These are phyloP conservation scores for Ascochyta clinopodiicola DNA, from an alignment of 2,329 filamentous ascomycete species.

Conservation along the genomic window DNA sequence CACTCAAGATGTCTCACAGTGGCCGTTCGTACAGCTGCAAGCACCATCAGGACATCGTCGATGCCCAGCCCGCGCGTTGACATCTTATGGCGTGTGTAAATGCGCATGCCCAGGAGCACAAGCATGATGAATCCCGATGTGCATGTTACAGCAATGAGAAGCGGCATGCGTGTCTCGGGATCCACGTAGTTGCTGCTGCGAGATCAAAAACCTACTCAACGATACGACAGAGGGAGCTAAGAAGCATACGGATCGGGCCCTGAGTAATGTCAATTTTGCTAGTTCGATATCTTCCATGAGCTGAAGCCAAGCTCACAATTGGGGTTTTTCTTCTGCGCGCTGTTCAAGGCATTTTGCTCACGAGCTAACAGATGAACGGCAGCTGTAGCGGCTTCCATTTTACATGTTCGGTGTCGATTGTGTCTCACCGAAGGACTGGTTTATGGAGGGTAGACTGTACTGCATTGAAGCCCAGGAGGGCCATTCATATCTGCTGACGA, in stretches of 20 bases:
- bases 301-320: not conserved
- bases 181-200: not conserved
- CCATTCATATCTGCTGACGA: not conserved
- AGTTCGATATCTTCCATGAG: not conserved
- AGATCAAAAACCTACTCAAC: not conserved
- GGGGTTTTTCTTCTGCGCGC: not conserved
- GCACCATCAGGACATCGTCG: not conserved
- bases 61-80: not conserved
- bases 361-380: not conserved
- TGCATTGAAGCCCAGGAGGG: not conserved
- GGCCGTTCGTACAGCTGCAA: not conserved
- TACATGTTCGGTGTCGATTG: not conserved
- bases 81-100: not conserved
- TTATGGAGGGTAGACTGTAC: not conserved
- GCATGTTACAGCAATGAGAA: not conserved
- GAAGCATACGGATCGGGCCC: not conserved
- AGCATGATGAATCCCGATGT: not conserved
- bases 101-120: not conserved
- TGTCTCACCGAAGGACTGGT: not conserved
- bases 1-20: not conserved
- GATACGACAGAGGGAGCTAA: not conserved
- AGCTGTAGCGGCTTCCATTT: not conserved
- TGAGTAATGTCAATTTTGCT: not conserved
- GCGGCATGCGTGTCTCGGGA: not conserved
- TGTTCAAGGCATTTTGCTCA: not conserved